phyloP scores from a whole-genome alignment of 2,329 filamentous ascomycete genomes.

The Fragosphaeria purpurea region DNA sequence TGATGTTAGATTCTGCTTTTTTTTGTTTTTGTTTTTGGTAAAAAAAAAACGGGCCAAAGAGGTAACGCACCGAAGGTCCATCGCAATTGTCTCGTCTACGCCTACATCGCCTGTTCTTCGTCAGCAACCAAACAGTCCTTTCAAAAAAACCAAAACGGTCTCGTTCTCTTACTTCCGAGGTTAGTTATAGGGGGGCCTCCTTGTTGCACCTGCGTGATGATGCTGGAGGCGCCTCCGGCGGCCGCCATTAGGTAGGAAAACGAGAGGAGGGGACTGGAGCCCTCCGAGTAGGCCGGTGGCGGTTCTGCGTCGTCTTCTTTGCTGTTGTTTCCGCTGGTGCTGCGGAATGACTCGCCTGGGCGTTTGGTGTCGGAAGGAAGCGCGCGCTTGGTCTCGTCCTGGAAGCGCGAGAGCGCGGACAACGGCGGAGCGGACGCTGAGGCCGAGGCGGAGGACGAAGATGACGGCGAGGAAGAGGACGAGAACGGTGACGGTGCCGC shows the following conservation, averaged over 20 bases:
- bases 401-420: slow-evolving; percentile 22
- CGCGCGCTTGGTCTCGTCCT: slow-evolving; percentile 71
- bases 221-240: slow-evolving; percentile 92
- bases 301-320: slow-evolving; percentile 83
- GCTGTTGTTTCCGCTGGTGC: slow-evolving; percentile 11
- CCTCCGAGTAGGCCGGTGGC: slow-evolving; percentile 92
- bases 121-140: slow-evolving; percentile 10
- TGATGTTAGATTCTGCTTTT: too few relatives aligned
- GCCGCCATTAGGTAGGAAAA: slow-evolving; percentile 98
- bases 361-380: slow-evolving; percentile 75
- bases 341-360: slow-evolving; percentile 46
- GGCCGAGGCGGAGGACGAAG: too few relatives aligned
- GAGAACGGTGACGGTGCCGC: neutral
- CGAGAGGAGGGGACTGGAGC: slow-evolving; percentile 78
- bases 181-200: slow-evolving; percentile 81
- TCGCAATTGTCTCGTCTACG: slow-evolving; percentile 86
- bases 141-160: neutral
- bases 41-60: too few relatives aligned
- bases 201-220: slow-evolving; percentile 98
- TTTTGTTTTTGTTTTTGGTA: neutral
- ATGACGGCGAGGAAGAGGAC: too few relatives aligned
- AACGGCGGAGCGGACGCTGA: slow-evolving; percentile 2
- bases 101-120: slow-evolving; percentile 51
- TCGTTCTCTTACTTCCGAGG: slow-evolving; percentile 58
- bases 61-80: slow-evolving; percentile 72